These are phyloP conservation scores for Emmonsiellopsis sp. DNA, from an alignment of 2,329 filamentous ascomycete genomes.

Conservation along the genomic window DNA sequence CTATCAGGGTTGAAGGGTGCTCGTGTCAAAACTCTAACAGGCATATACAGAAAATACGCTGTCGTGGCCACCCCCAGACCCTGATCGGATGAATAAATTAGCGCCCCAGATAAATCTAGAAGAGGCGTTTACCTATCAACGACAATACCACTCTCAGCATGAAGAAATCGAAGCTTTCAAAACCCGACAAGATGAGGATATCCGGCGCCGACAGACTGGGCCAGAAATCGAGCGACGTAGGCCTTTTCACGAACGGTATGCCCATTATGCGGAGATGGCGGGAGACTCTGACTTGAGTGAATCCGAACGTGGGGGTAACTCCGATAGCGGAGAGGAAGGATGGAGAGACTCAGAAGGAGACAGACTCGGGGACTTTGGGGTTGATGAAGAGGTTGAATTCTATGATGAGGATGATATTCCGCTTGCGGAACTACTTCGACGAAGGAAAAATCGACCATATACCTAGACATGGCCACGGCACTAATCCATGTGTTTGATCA, in stretches of 20 bases:
- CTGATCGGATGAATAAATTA: slow-evolving; percentile 37
- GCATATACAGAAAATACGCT: slow-evolving; percentile 21
- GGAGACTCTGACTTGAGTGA: slow-evolving; percentile 9
- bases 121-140: slow-evolving; percentile 20
- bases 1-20: not conserved
- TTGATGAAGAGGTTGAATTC: slow-evolving; percentile 43
- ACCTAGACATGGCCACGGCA: not conserved
- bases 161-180: slow-evolving; percentile 46
- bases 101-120: slow-evolving; percentile 8
- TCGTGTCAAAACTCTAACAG: not conserved
- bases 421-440: slow-evolving; percentile 41
- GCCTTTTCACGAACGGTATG: slow-evolving; percentile 32
- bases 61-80: slow-evolving; percentile 41
- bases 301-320: slow-evolving; percentile 14
- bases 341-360: slow-evolving; percentile 57
- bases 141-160: not conserved
- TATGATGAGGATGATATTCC: slow-evolving; percentile 55
- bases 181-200: slow-evolving; percentile 43
- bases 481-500: not conserved
- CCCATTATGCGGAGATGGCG: slow-evolving; percentile 12
- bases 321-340: slow-evolving; percentile 45
- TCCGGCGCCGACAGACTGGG: slow-evolving; percentile 31
- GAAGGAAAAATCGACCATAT: not conserved
- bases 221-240: slow-evolving; percentile 27
- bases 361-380: slow-evolving; percentile 52